Percentiles rank a stretch among this genome's conserved stretches.
Conservation (phyloP, 768 basidiomycete genomes). For the Pleurotus giganteus region DNA sequence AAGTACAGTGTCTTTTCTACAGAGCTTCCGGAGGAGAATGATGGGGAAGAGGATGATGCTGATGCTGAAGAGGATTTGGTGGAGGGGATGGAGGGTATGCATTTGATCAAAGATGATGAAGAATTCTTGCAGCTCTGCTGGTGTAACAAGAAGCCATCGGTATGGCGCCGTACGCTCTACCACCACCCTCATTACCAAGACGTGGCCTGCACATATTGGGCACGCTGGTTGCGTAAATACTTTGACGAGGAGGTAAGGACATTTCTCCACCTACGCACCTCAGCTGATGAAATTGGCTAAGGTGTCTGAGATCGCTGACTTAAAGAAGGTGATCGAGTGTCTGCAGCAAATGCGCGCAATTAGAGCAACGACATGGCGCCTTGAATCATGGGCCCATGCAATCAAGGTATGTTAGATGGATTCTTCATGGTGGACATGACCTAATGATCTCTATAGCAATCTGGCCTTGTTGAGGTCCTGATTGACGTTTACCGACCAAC, state of each 20-base stretch:
- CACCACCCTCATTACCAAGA: neutral
- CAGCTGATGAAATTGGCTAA: neutral
- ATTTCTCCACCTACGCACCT: neutral
- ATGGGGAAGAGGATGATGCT: neutral
- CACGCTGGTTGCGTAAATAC: neutral
- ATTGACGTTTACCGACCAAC: neutral
- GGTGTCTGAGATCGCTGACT: neutral
- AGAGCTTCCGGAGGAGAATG: neutral
- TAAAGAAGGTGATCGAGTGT: neutral
- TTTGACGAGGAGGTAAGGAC: neutral
- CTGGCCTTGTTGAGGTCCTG: neutral
- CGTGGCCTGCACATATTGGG: neutral
- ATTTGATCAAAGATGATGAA: neutral
- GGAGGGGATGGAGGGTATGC: neutral
- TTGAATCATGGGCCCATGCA: neutral
- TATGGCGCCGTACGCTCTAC: neutral
- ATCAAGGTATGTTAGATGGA: neutral
- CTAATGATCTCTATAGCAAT: neutral
- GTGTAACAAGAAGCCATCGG: neutral
- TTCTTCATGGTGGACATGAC: neutral
- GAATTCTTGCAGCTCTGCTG: neutral
- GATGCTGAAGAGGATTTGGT: neutral
- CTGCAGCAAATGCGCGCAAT: neutral
- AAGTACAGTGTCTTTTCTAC: neutral
- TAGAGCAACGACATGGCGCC: neutral